Percentiles rank a stretch among this genome's conserved stretches.
These are phyloP conservation scores for Cercis canadensis DNA, from an alignment of 306 rosid genomes.

Conservation along the genomic window DNA sequence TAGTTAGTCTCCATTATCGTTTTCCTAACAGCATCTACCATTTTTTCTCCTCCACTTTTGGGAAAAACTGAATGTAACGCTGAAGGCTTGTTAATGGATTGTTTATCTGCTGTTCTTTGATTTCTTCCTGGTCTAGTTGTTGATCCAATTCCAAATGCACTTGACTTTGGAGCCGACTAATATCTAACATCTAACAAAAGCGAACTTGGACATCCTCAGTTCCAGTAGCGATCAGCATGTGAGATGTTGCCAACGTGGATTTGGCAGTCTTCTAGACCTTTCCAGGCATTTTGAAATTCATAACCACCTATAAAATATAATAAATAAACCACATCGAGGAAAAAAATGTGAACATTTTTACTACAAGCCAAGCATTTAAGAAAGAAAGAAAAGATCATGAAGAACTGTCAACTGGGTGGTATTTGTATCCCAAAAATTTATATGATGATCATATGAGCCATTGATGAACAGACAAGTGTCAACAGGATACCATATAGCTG, in stretches of 20 bases:
- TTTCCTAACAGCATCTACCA: too few species aligned
- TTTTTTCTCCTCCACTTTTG: too few species aligned
- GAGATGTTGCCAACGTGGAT: slow-evolving; percentile 82
- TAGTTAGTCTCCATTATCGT: too few species aligned
- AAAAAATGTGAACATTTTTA: too few species aligned
- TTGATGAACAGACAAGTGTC: slow-evolving; percentile 87
- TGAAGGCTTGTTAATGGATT: too few species aligned
- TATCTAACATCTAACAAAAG: slow-evolving; percentile 71
- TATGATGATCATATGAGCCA: slow-evolving; percentile 79
- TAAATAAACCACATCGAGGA: not conserved
- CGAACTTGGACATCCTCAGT: slow-evolving; percentile 99
- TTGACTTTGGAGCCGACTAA: too few species aligned
- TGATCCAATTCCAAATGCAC: too few species aligned
- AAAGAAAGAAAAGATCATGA: not conserved
- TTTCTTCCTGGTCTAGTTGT: too few species aligned
- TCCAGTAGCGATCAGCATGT: slow-evolving; percentile 86
- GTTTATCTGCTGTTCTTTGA: too few species aligned
- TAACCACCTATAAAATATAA: slow-evolving; percentile 54
- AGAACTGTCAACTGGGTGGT: slow-evolving; percentile 64
- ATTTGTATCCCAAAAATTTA: slow-evolving; percentile 97
- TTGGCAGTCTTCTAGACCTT: slow-evolving; percentile 89
- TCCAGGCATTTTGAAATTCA: slow-evolving; percentile 87
- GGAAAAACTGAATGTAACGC: too few species aligned
- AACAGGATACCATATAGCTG: slow-evolving; percentile 91
- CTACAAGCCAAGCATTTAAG: not conserved